These are phyloP conservation scores for Stellera chamaejasme DNA, from an alignment of 345 rosid genomes.

Conservation along the genomic window DNA sequence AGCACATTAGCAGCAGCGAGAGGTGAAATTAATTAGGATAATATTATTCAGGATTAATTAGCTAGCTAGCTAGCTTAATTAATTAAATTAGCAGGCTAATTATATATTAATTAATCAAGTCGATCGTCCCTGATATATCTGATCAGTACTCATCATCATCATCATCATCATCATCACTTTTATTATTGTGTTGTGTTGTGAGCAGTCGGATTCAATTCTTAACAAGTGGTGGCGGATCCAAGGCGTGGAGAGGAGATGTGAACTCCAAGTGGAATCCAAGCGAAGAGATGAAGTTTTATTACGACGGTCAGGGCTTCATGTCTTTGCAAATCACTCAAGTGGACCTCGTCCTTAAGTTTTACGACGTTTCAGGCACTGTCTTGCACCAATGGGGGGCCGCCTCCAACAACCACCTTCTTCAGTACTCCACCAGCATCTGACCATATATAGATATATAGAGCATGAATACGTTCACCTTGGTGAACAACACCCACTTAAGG, in stretches of 20 bases:
- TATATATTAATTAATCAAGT: too few species aligned
- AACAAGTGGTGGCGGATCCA: slow-evolving; percentile 86
- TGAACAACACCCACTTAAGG: too few species aligned
- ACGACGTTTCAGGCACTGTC: slow-evolving; percentile 39
- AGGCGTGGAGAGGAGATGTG: slow-evolving; percentile 69
- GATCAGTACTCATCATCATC: too few species aligned
- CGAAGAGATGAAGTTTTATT: slow-evolving; percentile 34
- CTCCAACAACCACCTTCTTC: slow-evolving; percentile 6
- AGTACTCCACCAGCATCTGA: too few species aligned
- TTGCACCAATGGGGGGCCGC: slow-evolving; percentile 51
- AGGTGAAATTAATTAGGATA: slow-evolving; percentile 17
- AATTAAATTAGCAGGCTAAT: too few species aligned
- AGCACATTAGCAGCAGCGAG: slow-evolving; percentile 25
- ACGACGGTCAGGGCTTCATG: slow-evolving; percentile 86
- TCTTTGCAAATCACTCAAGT: slow-evolving; percentile 31
- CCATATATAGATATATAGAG: too few species aligned
- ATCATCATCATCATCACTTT: too few species aligned
- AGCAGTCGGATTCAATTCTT: slow-evolving; percentile 47
- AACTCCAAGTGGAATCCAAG: slow-evolving; percentile 17
- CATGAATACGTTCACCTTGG: too few species aligned
- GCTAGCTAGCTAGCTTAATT: too few species aligned
- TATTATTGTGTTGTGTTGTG: too few species aligned
- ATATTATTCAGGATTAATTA: too few species aligned
- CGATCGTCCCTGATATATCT: too few species aligned
- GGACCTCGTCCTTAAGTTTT: slow-evolving; percentile 27